Base-by-base conservation (phyloP, 2,329 filamentous ascomycete species). In the Aureobasidium subglaciale region DNA sequence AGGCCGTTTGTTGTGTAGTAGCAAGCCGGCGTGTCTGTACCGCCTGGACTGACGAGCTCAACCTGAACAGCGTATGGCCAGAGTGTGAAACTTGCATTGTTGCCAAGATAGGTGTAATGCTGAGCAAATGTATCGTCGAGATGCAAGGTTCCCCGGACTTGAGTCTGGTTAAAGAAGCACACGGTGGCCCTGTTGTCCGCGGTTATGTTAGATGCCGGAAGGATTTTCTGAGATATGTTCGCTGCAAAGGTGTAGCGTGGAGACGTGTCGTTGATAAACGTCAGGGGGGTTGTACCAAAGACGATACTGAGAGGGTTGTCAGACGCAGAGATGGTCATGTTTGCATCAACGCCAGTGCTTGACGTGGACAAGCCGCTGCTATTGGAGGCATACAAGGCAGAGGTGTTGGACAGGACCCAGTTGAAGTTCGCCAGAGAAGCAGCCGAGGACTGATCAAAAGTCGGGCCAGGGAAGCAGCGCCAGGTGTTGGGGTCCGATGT, bases 21-120 rank as follows among this genome's bases (percentile, higher is more conserved):
- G 66, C 85, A 87, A 18, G 75, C 73, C 1, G 83, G 84, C 3
- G 78, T 72, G 6, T 74, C 73, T 2, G 69, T 34, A 2, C 76
- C 78, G 9, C 76, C 74, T 1, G 63, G 67, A 59, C 79, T 77
- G 25, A 71, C 66, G 67, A 85, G 78, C 54, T 73, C 70, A 35
- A 86, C 70, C 48, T 81, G 76, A 1, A 84, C 76, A 16, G 80
- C 77, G 56, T 76, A 83, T 0, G 82, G 80, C 83, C 83, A 86
- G 1, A 68, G 61, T 13, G 67, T 61, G 61, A 73, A 77, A 22
- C 62, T 50, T 67, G 42, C 27, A 43, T 29, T 35, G 53, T 34
- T 18, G 20, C 40, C 49, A 13, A 30, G 24, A 11, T 41, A 43
- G 25, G 64, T 60, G 38, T 59, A 65, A 10, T 58, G 8, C 57